A percentile compares a stretch with the other conserved stretches of the same genome.
phyloP scores from a whole-genome alignment of 2,329 filamentous ascomycete species.

The Colletotrichum truncatum region DNA sequence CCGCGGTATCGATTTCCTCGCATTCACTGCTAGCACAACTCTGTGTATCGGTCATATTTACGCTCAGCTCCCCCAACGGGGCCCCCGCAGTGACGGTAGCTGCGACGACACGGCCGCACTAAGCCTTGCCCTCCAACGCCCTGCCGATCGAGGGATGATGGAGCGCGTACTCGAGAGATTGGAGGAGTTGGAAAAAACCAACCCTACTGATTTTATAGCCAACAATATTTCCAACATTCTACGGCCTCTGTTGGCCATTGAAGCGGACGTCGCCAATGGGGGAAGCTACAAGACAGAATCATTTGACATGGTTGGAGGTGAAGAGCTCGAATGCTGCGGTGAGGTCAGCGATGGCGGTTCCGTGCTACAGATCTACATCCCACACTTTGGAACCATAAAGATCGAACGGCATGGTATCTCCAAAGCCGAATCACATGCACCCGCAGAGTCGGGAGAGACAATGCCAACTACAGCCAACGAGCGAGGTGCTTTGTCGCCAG shows the following conservation, averaged over 20 bases:
- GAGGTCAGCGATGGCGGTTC: background rate
- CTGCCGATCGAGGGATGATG: conserved; percentile 49
- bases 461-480: background rate
- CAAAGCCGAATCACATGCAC: accelerated
- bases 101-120: background rate
- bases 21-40: conserved; percentile 46
- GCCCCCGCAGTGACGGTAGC: background rate
- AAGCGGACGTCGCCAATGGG: conserved; percentile 36
- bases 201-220: conserved; percentile 43
- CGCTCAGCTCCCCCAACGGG: too few relatives aligned
- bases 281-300: background rate
- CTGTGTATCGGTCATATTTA: conserved; percentile 48
- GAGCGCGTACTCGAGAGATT: conserved; percentile 48
- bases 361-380: background rate
- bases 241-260: conserved; percentile 41
- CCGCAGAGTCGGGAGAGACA: background rate
- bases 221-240: conserved; percentile 41
- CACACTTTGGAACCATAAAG: conserved; percentile 11
- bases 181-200: conserved; percentile 36
- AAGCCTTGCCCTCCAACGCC: conserved; percentile 46
- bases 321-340: too few relatives aligned
- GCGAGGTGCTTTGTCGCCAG: background rate
- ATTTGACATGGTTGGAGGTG: background rate
- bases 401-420: background rate
- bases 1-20: conserved; percentile 46